Base-by-base conservation (phyloP, 352 stramenopile genomes). In the Phytophthora hibernalis region DNA sequence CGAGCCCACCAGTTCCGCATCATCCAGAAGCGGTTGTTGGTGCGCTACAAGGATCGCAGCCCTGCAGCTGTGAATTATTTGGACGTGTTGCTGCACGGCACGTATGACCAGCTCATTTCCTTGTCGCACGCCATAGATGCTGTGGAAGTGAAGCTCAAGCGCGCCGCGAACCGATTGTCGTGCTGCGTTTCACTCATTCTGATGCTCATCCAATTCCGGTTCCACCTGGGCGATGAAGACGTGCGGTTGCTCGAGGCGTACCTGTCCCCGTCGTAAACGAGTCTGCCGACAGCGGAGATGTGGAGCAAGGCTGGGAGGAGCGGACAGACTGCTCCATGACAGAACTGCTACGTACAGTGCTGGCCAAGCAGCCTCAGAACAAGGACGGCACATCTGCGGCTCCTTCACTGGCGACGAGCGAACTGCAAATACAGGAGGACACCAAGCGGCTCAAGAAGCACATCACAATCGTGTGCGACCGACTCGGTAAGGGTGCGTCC, bases 401-500 rank as follows among this genome's bases (percentile, higher is more conserved):
- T 18, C 45, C 68, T 15, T 21, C 65, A 18, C 37, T 48, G 28
- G 48, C 66, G 43, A 59, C 83, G 16, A 65, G 67, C 30, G 82
- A 89, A 21, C 69, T 96, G 31, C 56, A 73, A n/a, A 81, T 98
- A 66, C 75, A 77, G 10, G 69, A 90, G 2, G 83, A 96, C 66
- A 95, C 87, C 15, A 92, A 89, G 57, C 92, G 91, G 43, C 83
- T 98, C 47, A 93, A 95, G 69, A 97, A 97, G 51, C 87, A 96
- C 72, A 93, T 97, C 48, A 93, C 87, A 18, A 95, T 97, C 54
- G 78, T 98, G 8, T 97, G 85, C 56, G 91, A 97, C 59, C 83
- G 90, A 0, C 76, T 97, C 4, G 83, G 82, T 40, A 97, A 97
- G 62, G 91, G 91, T 16, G 86, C 85, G 11, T 77, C 68, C 18